Conservation (phyloP, 2,329 filamentous ascomycete genomes). For the Aureobasidium uvarum region DNA sequence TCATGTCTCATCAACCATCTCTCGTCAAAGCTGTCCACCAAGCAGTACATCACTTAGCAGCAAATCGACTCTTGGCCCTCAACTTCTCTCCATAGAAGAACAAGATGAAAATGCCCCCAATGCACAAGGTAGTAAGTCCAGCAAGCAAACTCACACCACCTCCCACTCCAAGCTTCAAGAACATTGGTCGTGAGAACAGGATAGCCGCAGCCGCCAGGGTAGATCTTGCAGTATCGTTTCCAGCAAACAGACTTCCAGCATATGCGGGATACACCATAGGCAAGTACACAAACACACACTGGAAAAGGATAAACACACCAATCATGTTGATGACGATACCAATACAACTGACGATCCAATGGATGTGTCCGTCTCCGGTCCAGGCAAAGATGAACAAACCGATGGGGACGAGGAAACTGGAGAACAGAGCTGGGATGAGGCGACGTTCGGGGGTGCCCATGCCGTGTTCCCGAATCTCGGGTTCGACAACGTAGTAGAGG, state of each 20-base stretch:
- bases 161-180: slow-evolving; percentile 58
- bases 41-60: slow-evolving; percentile 29
- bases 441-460: slow-evolving; percentile 36
- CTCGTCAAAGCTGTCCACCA: no score
- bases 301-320: slow-evolving; percentile 44
- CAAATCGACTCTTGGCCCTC: slow-evolving; percentile 37
- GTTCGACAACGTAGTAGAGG: slow-evolving; percentile 32
- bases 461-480: slow-evolving; percentile 32
- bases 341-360: slow-evolving; percentile 44
- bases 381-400: slow-evolving; percentile 41
- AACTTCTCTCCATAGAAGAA: slow-evolving; percentile 58
- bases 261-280: slow-evolving; percentile 42
- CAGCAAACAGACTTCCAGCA: slow-evolving; percentile 59
- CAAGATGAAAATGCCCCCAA: slow-evolving; percentile 52
- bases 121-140: slow-evolving; percentile 40
- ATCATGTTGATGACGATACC: slow-evolving; percentile 44
- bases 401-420: slow-evolving; percentile 35
- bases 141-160: slow-evolving; percentile 58
- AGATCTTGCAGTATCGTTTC: slow-evolving; percentile 58
- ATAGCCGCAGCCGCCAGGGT: slow-evolving; percentile 60
- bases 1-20: neutral
- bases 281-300: slow-evolving; percentile 45
- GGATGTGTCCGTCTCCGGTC: slow-evolving; percentile 36
- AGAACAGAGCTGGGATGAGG: slow-evolving; percentile 39
- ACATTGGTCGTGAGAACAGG: slow-evolving; percentile 60